These are phyloP conservation scores for Cryptosporidium sp. DNA, from an alignment of 169 alveolate genomes.

Conservation along the genomic window DNA sequence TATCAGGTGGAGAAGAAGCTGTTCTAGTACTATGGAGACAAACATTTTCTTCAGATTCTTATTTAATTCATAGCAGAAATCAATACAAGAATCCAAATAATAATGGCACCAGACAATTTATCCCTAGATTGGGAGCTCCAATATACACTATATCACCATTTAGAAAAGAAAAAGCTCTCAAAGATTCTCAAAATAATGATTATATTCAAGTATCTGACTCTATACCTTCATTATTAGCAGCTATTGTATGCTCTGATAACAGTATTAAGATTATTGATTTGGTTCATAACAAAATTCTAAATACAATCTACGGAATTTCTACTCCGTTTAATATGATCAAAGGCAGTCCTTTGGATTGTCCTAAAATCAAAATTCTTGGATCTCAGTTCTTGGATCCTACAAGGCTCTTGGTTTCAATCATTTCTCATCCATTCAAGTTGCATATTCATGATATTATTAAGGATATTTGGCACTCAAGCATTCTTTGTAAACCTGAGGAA, in stretches of 20 bases:
- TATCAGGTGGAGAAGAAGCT: constrained; percentile 75
- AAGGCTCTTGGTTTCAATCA: constrained; percentile 24
- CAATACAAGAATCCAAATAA: background rate
- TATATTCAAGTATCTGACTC: background rate
- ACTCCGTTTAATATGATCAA: constrained; percentile 33
- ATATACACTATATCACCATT: constrained; percentile 37
- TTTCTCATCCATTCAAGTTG: constrained; percentile 49
- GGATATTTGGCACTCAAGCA: background rate
- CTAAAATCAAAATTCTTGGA: background rate
- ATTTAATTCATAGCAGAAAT: background rate
- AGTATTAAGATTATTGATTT: constrained; percentile 47
- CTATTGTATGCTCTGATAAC: constrained; percentile 56
- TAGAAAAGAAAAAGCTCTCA: background rate
- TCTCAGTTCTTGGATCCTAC: background rate
- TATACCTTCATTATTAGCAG: constrained; percentile 6
- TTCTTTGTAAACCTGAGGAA: constrained; percentile 43
- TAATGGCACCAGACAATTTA: constrained; percentile 62
- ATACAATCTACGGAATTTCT: constrained; percentile 41
- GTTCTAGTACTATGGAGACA: constrained; percentile 67
- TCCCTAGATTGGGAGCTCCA: constrained; percentile 73
- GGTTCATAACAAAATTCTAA: constrained; percentile 41
- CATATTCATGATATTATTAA: constrained; percentile 58
- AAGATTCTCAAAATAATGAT: background rate
- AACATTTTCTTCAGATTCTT: constrained; percentile 35
- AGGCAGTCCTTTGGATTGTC: background rate